Evolutionary conservation across 108 stramenopile genomes (phyloP).

Genomic region (Pelagomonas calceolata): DNA sequence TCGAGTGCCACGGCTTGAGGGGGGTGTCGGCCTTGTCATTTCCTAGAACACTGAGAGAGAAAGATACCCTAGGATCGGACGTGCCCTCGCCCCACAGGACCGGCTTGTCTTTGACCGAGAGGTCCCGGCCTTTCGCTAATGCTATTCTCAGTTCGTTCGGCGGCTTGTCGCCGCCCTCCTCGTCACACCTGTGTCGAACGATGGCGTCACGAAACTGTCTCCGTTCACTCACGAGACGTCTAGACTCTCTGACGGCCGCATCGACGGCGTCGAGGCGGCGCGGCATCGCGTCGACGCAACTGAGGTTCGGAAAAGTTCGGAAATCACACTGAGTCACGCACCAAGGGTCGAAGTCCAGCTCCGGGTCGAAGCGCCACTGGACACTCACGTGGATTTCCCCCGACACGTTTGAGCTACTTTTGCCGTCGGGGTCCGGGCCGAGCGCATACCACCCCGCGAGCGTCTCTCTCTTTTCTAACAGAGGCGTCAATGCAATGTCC

Average conservation of each 20-base stretch:
- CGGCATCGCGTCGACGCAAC: constrained; percentile 3
- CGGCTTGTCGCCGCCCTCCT: not conserved
- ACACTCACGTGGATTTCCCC: not conserved
- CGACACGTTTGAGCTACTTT: not conserved
- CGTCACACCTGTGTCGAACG: too few species aligned
- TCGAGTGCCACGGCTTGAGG: not conserved
- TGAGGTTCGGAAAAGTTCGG: too few species aligned
- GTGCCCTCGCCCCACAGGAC: constrained; percentile 4
- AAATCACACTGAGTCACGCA: too few species aligned
- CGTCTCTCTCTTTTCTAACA: not conserved
- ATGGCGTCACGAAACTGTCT: too few species aligned
- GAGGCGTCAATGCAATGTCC: not conserved
- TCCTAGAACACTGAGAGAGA: not conserved
- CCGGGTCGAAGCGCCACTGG: not conserved
- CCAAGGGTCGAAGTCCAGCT: not conserved
- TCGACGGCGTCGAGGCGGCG: too few species aligned
- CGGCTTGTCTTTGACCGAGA: constrained; percentile 15
- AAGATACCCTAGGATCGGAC: not conserved
- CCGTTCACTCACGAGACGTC: too few species aligned
- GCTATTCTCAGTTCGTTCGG: constrained; percentile 13
- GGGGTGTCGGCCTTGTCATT: not conserved
- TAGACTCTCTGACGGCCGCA: too few species aligned
- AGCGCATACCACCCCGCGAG: constrained; percentile 1
- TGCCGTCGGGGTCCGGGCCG: constrained; percentile 1
- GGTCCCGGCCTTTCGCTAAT: constrained; percentile 4